These are phyloP conservation scores for Chiua virens DNA, from an alignment of 768 basidiomycete genomes.

Conservation along the genomic window DNA sequence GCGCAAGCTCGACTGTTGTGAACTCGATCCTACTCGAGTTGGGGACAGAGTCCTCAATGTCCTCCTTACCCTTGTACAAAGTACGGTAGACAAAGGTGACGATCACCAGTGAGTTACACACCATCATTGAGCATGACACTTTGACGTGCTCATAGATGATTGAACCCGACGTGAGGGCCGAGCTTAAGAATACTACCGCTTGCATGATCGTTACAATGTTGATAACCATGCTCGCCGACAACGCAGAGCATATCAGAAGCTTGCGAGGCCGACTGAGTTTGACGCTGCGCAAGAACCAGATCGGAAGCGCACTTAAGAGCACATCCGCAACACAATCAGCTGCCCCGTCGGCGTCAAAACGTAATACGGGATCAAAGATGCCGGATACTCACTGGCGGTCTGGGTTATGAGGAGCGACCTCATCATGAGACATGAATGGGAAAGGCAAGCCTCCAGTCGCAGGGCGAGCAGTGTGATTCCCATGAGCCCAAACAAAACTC, in stretches of 20 bases:
- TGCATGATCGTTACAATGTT: slow-evolving; percentile 17
- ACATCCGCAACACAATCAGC: slow-evolving; percentile 21
- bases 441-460: slow-evolving; percentile 11
- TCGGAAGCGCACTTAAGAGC: slow-evolving; percentile 19
- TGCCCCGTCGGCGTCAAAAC: not conserved
- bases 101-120: slow-evolving; percentile 27
- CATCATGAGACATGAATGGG: slow-evolving; percentile 6
- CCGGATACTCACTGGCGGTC: slow-evolving; percentile 17
- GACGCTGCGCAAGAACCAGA: slow-evolving; percentile 11
- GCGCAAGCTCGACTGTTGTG: slow-evolving; percentile 11
- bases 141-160: slow-evolving; percentile 23
- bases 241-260: slow-evolving; percentile 15
- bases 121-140: slow-evolving; percentile 13
- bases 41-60: not conserved
- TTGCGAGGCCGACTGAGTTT: slow-evolving; percentile 12
- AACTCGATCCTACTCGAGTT: slow-evolving; percentile 2
- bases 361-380: not conserved
- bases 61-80: not conserved
- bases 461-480: slow-evolving; percentile 1
- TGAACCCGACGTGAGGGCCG: slow-evolving; percentile 1
- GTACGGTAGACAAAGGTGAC: slow-evolving; percentile 19
- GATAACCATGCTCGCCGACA: slow-evolving; percentile 24
- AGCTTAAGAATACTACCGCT: slow-evolving; percentile 4
- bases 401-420: slow-evolving; percentile 11
- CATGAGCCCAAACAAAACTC: slow-evolving; percentile 15